Evolutionary conservation across 2,329 filamentous ascomycete species (phyloP).

Genomic region (Alternaria triticina): DNA sequence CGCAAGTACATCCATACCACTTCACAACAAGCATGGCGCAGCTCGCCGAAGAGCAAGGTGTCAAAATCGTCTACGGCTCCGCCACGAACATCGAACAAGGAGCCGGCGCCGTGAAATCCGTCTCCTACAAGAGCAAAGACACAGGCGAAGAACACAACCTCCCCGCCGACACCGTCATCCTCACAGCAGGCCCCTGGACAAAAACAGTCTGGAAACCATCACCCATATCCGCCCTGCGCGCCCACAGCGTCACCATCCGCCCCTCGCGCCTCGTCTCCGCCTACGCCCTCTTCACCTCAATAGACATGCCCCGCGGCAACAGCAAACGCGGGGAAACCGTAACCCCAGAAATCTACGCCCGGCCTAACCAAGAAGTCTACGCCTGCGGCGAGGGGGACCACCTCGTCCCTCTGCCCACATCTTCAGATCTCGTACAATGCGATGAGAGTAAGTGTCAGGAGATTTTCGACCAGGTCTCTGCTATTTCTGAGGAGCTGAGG

Average conservation of each 20-base stretch:
- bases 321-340: slow-evolving; percentile 58
- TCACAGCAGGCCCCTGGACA: slow-evolving; percentile 70
- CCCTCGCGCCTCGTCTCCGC: slow-evolving; percentile 68
- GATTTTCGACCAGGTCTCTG: slow-evolving; percentile 77
- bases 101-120: slow-evolving; percentile 63
- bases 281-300: slow-evolving; percentile 85
- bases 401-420: slow-evolving; percentile 74
- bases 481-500: slow-evolving; percentile 58
- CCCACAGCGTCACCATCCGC: slow-evolving; percentile 67
- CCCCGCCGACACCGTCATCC: slow-evolving; percentile 62
- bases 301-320: slow-evolving; percentile 69
- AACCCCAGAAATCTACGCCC: slow-evolving; percentile 91
- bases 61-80: slow-evolving; percentile 68
- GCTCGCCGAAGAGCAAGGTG: slow-evolving; percentile 68
- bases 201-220: slow-evolving; percentile 58
- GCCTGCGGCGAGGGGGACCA: slow-evolving; percentile 91
- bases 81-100: slow-evolving; percentile 71
- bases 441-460: slow-evolving; percentile 83
- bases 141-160: slow-evolving; percentile 55
- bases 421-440: slow-evolving; percentile 75
- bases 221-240: slow-evolving; percentile 66
- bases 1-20: slow-evolving; percentile 90
- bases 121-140: slow-evolving; percentile 67
- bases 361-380: slow-evolving; percentile 88
- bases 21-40: slow-evolving; percentile 86